Evolutionary conservation across 805 yeast genomes (phyloP).

Genomic region (Priceomyces medius): DNA sequence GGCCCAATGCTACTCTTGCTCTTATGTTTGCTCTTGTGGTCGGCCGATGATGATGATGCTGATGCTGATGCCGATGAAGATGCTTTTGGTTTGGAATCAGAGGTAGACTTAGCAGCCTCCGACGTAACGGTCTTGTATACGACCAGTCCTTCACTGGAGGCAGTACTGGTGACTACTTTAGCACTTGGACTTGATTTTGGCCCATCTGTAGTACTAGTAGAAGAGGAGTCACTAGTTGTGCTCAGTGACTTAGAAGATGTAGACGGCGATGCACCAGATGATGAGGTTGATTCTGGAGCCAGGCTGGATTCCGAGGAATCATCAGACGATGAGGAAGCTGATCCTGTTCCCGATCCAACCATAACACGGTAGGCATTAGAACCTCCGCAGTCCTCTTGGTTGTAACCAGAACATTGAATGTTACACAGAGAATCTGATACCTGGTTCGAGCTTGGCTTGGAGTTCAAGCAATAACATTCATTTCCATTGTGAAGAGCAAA

Average conservation of each 20-base stretch:
- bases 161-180: slow-evolving; percentile 6
- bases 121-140: slow-evolving; percentile 10
- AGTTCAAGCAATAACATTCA: slow-evolving; percentile 38
- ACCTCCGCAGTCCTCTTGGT: slow-evolving; percentile 39
- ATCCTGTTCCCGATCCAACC: slow-evolving; percentile 20
- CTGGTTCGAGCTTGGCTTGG: slow-evolving; percentile 24
- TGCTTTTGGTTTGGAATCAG: slow-evolving; percentile 3
- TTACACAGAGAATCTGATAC: slow-evolving; percentile 22
- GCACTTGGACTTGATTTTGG: slow-evolving; percentile 8
- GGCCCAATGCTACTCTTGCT: slow-evolving; percentile 31
- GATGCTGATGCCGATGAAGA: slow-evolving; percentile 7
- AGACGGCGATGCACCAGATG: slow-evolving; percentile 6
- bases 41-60: slow-evolving; percentile 4
- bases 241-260: slow-evolving; percentile 5
- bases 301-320: slow-evolving; percentile 3
- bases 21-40: neutral
- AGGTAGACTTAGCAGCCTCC: neutral
- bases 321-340: slow-evolving; percentile 3
- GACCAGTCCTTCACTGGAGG: slow-evolving; percentile 8
- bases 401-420: slow-evolving; percentile 35
- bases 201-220: slow-evolving; percentile 10
- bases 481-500: slow-evolving; percentile 37
- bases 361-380: slow-evolving; percentile 28
- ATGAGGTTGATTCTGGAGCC: neutral
- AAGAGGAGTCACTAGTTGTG: slow-evolving; percentile 4